Evolutionary conservation across 192 early-diverging fungal genomes (phyloP).

Genomic region (Gigaspora rosea): DNA sequence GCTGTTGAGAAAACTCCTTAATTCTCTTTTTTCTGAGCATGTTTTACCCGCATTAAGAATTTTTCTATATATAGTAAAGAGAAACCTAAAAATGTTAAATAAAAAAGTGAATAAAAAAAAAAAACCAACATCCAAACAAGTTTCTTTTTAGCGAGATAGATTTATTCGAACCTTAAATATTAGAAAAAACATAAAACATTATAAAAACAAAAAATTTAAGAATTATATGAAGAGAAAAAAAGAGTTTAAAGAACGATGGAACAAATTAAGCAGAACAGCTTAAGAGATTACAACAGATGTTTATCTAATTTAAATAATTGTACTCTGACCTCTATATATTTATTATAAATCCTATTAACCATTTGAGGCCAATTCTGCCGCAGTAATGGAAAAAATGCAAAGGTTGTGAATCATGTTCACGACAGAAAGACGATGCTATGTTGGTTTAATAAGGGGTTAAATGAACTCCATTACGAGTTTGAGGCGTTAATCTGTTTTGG

Average conservation of each 20-base stretch:
- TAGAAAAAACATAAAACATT: not conserved
- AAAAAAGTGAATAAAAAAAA: not conserved
- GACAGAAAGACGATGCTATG: not conserved
- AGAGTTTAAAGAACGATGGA: not conserved
- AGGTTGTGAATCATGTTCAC: constrained; percentile 13
- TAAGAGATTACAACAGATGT: too few species aligned
- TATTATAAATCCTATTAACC: too few species aligned
- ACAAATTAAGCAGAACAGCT: too few species aligned
- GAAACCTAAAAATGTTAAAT: not conserved
- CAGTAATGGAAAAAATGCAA: not conserved
- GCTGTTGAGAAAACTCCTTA: constrained; percentile 10
- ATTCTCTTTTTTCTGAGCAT: constrained; percentile 16
- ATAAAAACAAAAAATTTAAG: not conserved
- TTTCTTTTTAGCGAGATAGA: too few species aligned
- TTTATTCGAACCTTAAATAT: too few species aligned
- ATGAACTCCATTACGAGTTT: not conserved
- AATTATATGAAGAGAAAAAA: not conserved
- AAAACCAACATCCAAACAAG: too few species aligned
- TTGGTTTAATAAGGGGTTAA: not conserved
- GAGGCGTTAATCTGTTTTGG: constrained; percentile 5
- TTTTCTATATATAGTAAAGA: constrained; percentile 18
- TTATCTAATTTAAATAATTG: too few species aligned
- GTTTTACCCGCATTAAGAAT: constrained; percentile 18
- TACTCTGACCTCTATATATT: not conserved
- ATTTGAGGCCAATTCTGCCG: not conserved